These are phyloP conservation scores for Malassezia brasiliensis DNA, from an alignment of 1,284 basidiomycete genomes.

Conservation along the genomic window DNA sequence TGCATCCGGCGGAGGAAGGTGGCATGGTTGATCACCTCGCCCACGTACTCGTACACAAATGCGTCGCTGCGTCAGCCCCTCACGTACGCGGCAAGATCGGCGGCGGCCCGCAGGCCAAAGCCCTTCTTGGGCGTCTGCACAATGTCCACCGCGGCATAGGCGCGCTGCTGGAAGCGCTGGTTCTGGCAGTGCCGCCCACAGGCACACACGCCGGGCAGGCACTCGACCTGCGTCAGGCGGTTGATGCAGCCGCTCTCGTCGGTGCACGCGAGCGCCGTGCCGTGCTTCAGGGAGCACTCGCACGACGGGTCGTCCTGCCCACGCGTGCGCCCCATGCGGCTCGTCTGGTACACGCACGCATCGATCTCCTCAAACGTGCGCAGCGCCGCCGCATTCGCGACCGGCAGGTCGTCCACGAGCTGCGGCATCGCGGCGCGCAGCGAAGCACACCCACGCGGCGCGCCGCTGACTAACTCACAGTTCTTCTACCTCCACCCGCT, in stretches of 20 bases:
- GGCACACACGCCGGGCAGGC: conserved; percentile 73
- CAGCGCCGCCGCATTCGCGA: conserved; percentile 53
- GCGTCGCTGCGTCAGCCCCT: conserved; percentile 55
- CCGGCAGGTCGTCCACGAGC: conserved; percentile 28
- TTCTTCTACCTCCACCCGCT: conserved; percentile 17
- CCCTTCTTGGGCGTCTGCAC: conserved; percentile 93
- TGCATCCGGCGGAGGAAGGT: conserved; percentile 90
- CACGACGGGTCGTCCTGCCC: conserved; percentile 61
- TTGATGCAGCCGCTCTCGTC: conserved; percentile 89
- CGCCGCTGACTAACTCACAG: conserved; percentile 5
- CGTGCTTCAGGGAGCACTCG: conserved; percentile 6
- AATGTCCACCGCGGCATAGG: conserved; percentile 81
- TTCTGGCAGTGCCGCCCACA: conserved; percentile 77
- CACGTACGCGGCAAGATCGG: conserved; percentile 64
- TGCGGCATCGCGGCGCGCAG: conserved; percentile 17
- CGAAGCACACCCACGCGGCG: not conserved
- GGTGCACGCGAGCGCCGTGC: conserved; percentile 61
- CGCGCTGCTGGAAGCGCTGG: conserved; percentile 69
- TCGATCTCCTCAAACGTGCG: conserved; percentile 64
- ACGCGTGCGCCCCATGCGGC: conserved; percentile 71
- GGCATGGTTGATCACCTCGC: conserved; percentile 80
- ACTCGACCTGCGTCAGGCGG: conserved; percentile 91
- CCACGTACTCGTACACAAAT: conserved; percentile 96
- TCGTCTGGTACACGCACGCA: conserved; percentile 77
- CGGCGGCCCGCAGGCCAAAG: conserved; percentile 72